Evolutionary conservation across 352 stramenopile genomes (phyloP).

Genomic region (Pythium utonaiense): DNA sequence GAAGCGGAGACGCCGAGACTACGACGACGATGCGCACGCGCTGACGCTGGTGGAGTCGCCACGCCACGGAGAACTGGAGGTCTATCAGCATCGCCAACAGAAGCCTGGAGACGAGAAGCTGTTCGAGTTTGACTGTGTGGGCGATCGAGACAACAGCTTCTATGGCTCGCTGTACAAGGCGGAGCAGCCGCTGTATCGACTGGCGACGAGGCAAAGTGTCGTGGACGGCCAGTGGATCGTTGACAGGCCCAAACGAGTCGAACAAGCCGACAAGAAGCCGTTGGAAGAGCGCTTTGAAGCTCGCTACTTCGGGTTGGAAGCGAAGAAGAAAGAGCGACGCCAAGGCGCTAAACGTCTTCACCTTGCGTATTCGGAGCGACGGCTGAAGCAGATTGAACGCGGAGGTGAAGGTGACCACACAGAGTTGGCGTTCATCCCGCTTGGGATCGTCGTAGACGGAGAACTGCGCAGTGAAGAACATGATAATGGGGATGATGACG

Average conservation of each 20-base stretch:
- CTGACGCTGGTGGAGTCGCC: constrained; percentile 12
- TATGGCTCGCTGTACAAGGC: constrained; percentile 66
- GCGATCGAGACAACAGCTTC: constrained; percentile 65
- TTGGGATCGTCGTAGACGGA: constrained; percentile 47
- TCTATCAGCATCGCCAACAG: constrained; percentile 4
- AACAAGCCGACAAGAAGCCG: neutral
- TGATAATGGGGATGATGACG: neutral
- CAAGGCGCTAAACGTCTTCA: constrained; percentile 43
- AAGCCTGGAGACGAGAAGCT: constrained; percentile 28
- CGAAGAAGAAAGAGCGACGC: constrained; percentile 39
- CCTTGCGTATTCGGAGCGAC: constrained; percentile 68
- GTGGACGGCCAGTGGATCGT: constrained; percentile 42
- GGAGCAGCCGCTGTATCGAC: constrained; percentile 57
- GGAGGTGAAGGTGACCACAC: neutral
- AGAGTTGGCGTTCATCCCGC: constrained; percentile 58
- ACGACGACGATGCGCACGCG: neutral
- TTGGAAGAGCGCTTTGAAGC: neutral
- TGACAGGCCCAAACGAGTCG: neutral
- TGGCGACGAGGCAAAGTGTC: constrained; percentile 48
- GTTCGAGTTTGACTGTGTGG: constrained; percentile 61
- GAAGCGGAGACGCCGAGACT: constrained; percentile 4
- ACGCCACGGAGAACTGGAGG: constrained; percentile 11
- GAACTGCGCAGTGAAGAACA: constrained; percentile 14
- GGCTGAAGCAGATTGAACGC: constrained; percentile 3
- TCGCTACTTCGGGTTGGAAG: constrained; percentile 56